Evolutionary conservation across 768 basidiomycete species (phyloP), one percentile per base, ranked within the genome.

Genomic region (Lactarius vividus): DNA sequence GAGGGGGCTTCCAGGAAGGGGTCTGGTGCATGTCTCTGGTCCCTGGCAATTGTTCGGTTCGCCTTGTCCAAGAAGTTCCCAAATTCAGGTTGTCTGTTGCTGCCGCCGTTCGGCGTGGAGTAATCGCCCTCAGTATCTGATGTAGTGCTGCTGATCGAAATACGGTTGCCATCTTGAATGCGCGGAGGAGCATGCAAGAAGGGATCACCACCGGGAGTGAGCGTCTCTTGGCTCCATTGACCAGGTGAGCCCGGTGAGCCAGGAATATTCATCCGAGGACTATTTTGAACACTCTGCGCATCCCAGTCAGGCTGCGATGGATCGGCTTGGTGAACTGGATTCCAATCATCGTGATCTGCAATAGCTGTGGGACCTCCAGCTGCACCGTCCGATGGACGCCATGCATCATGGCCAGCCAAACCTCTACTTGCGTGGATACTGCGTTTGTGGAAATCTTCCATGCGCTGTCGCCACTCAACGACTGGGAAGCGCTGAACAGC

Each of bases 401-500:
- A 96, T 0, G 94, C 92, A 64, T 91, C 84, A 1, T 79, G 65
- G 8, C 86, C 89, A 29, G 94, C 92, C 1, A 85, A 26, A 33
- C 77, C 75, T 59, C 95, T 88, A 73, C 90, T 94, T 4, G 79
- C 78, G 28, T 75, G 76, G 74, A 97, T 94, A 72, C 88, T 91
- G 66, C 95, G 88, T 66, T 84, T 85, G 75, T 97, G 95, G 82
- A 96, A 92, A 75, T 96, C 95, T 78, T 97, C 95, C 82, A 88
- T 91, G 57, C 92, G 86, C 75, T 96, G 94, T 73, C 95, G 91
- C 95, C 95, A 97, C 79, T 97, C 94, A 31, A 97, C 91, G 63
- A 97, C 95, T 5, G 95, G 95, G 90, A 97, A 97, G 72, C 95
- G 92, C 73, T 96, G 95, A 3, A 97, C 84, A 20, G 94, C 95